Conservation (phyloP, 2,329 filamentous ascomycete genomes). For the Fusarium sp. region DNA sequence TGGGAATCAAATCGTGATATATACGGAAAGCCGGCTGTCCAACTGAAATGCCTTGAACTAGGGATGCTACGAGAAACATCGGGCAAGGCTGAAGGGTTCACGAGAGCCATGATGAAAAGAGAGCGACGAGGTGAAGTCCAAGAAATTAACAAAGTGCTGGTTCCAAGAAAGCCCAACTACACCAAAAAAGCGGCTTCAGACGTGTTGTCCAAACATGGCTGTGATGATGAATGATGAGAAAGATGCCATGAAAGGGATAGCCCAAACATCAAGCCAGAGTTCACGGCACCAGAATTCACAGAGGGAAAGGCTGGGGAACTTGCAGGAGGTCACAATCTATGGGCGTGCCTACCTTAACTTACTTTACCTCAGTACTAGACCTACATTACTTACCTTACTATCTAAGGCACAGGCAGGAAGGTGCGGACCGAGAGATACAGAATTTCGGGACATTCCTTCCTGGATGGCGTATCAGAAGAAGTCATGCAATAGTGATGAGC, state of each 20-base stretch:
- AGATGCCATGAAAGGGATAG: not conserved
- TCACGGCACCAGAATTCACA: not conserved
- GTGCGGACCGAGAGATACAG: not conserved
- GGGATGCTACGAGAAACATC: slow-evolving; percentile 52
- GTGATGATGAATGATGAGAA: slow-evolving; percentile 45
- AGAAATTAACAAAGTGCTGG: slow-evolving; percentile 47
- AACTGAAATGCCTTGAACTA: slow-evolving; percentile 51
- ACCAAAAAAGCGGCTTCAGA: slow-evolving; percentile 39
- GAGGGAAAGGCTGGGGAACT: not conserved
- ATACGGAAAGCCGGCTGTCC: slow-evolving; percentile 41
- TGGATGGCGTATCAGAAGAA: not conserved
- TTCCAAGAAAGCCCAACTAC: slow-evolving; percentile 57
- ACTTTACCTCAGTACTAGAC: not conserved
- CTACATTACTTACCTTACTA: not conserved
- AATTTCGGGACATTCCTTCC: slow-evolving; percentile 6
- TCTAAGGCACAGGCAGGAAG: not conserved
- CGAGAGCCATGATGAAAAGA: slow-evolving; percentile 48
- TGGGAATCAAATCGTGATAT: not conserved
- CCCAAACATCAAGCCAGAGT: not conserved
- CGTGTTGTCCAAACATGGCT: slow-evolving; percentile 52
- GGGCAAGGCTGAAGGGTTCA: slow-evolving; percentile 44
- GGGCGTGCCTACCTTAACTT: not conserved
- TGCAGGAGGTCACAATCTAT: slow-evolving; percentile 9
- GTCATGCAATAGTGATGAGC: not conserved
- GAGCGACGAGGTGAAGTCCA: slow-evolving; percentile 42